phyloP scores from a whole-genome alignment of 108 stramenopile genomes.

The Mayamaea pseudoterrestris region DNA sequence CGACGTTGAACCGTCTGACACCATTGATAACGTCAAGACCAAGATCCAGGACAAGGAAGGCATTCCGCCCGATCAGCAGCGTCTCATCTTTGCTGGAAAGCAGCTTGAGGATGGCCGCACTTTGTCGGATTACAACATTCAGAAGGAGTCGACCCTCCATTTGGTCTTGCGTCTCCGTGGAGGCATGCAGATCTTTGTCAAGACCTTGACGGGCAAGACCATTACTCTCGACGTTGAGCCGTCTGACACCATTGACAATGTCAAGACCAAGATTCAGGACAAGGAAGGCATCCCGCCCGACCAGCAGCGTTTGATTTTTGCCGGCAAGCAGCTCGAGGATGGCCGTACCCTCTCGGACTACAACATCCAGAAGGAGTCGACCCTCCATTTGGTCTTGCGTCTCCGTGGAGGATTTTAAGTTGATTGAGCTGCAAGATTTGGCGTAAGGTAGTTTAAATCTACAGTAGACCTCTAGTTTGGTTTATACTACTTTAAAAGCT shows the following conservation, averaged over 20 bases:
- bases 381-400: constrained; percentile 89
- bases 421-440: neutral
- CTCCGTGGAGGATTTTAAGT: constrained; percentile 85
- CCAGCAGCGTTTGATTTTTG: constrained; percentile 85
- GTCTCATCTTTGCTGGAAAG: constrained; percentile 89
- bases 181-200: constrained; percentile 75
- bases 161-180: constrained; percentile 76
- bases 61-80: constrained; percentile 86
- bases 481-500: no score
- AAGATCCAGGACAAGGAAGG: constrained; percentile 96
- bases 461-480: no score
- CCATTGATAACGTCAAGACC: constrained; percentile 93
- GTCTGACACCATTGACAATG: constrained; percentile 88
- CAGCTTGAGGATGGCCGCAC: constrained; percentile 97
- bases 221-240: constrained; percentile 96
- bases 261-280: constrained; percentile 89
- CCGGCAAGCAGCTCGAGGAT: constrained; percentile 98
- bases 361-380: constrained; percentile 90
- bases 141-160: constrained; percentile 79
- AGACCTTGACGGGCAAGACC: constrained; percentile 91
- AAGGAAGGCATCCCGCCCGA: constrained; percentile 90
- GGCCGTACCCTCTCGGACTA: constrained; percentile 92
- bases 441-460: no score
- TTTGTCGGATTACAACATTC: constrained; percentile 75
- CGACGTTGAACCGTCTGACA: constrained; percentile 91